Conservation (phyloP, 495 filamentous ascomycete genomes). For the Wilcoxina mikolae region DNA sequence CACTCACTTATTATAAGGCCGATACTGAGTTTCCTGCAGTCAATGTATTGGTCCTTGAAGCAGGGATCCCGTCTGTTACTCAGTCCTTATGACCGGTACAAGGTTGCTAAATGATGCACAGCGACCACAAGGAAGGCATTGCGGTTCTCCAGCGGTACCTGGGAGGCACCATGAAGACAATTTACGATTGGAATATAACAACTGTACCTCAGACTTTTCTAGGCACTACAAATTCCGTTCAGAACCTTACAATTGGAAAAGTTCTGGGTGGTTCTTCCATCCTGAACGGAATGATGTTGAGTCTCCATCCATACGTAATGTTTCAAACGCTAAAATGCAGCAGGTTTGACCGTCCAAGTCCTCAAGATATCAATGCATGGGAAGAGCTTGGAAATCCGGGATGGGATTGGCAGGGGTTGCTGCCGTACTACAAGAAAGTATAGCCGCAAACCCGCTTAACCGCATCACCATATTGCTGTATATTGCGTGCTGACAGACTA, state of each 20-base stretch:
- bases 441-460: too few species aligned
- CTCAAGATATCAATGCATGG: slow-evolving; percentile 44
- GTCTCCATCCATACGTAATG: too few species aligned
- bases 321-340: too few species aligned
- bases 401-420: slow-evolving; percentile 45
- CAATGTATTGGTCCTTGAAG: slow-evolving; percentile 24
- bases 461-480: too few species aligned
- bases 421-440: slow-evolving; percentile 47
- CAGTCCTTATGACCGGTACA: not conserved
- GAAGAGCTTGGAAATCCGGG: slow-evolving; percentile 43
- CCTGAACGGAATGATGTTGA: slow-evolving; percentile 36
- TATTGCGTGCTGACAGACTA: too few species aligned
- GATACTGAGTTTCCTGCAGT: slow-evolving; percentile 4
- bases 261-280: slow-evolving; percentile 34
- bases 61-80: slow-evolving; percentile 9
- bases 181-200: slow-evolving; percentile 26
- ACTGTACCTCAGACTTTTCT: slow-evolving; percentile 20
- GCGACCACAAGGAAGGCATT: slow-evolving; percentile 17
- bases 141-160: slow-evolving; percentile 20
- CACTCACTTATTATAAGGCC: not conserved
- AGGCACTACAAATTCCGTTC: not conserved
- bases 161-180: slow-evolving; percentile 12
- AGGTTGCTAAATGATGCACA: not conserved
- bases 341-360: slow-evolving; percentile 34
- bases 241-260: slow-evolving; percentile 29